These are phyloP conservation scores for Colletotrichum ledebouriae DNA, from an alignment of 2,329 filamentous ascomycete species.

Conservation along the genomic window DNA sequence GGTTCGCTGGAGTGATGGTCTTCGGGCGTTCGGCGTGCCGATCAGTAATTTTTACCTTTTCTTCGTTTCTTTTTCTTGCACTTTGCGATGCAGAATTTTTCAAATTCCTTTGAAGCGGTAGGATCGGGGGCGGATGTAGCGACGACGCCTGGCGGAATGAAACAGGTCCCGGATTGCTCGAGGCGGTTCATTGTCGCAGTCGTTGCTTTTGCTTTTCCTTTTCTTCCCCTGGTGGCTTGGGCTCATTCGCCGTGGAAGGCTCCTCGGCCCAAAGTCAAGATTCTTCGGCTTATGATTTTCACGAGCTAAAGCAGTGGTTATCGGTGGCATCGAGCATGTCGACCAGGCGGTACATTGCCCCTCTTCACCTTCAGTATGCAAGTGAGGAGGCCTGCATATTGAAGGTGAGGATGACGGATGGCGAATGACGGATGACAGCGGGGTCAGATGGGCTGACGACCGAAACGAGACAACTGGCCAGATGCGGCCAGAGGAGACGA, in stretches of 20 bases:
- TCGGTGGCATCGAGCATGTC: slow-evolving; percentile 11
- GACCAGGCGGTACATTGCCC: background rate
- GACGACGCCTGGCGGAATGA: slow-evolving; percentile 24
- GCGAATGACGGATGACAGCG: slow-evolving; percentile 19
- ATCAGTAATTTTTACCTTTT: slow-evolving; percentile 2
- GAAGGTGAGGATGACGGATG: slow-evolving; percentile 1
- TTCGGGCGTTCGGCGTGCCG: slow-evolving; percentile 20
- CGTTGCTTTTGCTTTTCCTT: slow-evolving; percentile 23
- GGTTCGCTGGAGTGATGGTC: slow-evolving; percentile 20
- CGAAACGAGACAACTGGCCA: slow-evolving; percentile 33
- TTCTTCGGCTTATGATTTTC: slow-evolving; percentile 12
- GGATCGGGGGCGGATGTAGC: slow-evolving; percentile 10
- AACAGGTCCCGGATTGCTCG: slow-evolving; percentile 33
- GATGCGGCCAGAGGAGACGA: slow-evolving; percentile 23
- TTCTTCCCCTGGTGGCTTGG: slow-evolving; percentile 26
- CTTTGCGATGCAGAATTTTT: slow-evolving; percentile 1
- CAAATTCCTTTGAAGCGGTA: slow-evolving; percentile 21
- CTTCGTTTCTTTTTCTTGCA: background rate
- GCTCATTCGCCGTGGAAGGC: slow-evolving; percentile 6
- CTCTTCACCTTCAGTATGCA: slow-evolving; percentile 6
- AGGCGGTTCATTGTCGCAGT: slow-evolving; percentile 32
- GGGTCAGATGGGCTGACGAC: slow-evolving; percentile 23
- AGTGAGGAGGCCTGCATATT: too few relatives aligned
- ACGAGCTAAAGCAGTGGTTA: slow-evolving; percentile 28
- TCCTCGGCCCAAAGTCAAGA: slow-evolving; percentile 17